Base-by-base conservation (phyloP, 495 filamentous ascomycete genomes). In the Jackrogersella multiformis region DNA sequence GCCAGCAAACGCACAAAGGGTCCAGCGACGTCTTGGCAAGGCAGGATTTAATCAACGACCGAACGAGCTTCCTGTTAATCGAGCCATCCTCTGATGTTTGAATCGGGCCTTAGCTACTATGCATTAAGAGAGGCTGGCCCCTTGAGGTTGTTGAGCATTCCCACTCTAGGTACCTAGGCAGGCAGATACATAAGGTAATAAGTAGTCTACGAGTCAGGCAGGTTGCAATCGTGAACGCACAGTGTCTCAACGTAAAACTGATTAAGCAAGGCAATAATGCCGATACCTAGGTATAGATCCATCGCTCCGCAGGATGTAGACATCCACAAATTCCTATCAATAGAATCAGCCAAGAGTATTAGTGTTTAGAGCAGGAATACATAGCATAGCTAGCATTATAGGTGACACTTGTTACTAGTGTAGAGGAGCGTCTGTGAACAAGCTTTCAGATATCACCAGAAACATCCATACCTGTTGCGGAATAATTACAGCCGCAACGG, bases 1-100 rank as follows among this genome's bases (percentile, higher is more conserved):
- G 63, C 48, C 53, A 71, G 28, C 49, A 64, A 70, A 71, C 64
- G 68, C 68, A 71, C 64, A 66, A 60, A 67, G 63, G 68, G 68
- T 68, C 68, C 68, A 58, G 34, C 35, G 44, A 24, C 8, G 26
- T 41, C 68, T 71, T 71, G 68, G 68, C 68, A 56, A 67, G 53
- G 58, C 54, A 32, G 59, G 21, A 66, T 70, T n/a, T 62, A 57
- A 70, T 65, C 61, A 66, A 70, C 52, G 38, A 60, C 61, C 67
- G 61, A 65, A 69, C 66, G 66, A 69, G 66, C 42, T 69, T 70
- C 61, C 51, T 62, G 30, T 65, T 44, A 62, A 70, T 70, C 67
- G 61, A 42, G 67, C 67, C 67, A 70, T 59, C 28, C 67, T 70
- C 67, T 70, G 61, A 51, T 66, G 67, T 61, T 69, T 30, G 53